Evolutionary conservation across 306 rosid genomes (phyloP).

Genomic region (Rubus parviflorus): DNA sequence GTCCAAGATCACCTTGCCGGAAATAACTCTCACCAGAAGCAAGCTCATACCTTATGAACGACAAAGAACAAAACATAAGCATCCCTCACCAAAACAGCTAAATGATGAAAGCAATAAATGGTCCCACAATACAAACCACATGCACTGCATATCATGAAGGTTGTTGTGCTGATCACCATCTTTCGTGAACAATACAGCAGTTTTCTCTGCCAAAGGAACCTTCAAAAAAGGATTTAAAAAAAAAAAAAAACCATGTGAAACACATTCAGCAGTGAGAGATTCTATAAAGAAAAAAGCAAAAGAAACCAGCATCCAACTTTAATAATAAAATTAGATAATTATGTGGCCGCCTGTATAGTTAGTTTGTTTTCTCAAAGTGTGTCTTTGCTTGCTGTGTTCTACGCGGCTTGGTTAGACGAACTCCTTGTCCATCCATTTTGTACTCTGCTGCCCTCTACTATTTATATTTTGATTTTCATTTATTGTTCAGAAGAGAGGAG

Average conservation of each 20-base stretch:
- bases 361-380: not conserved
- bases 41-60: constrained; percentile 80
- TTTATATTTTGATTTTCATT: not conserved
- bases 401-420: not conserved
- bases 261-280: constrained; percentile 26
- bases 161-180: constrained; percentile 98
- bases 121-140: constrained; percentile 67
- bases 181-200: constrained; percentile 96
- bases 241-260: constrained; percentile 8
- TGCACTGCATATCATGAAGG: constrained; percentile 99
- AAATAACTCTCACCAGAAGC: constrained; percentile 94
- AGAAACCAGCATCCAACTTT: not conserved
- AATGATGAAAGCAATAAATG: constrained; percentile 17
- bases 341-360: not conserved
- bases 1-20: constrained; percentile 93
- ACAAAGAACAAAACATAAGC: constrained; percentile 21
- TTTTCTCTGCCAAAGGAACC: constrained; percentile 95
- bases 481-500: not conserved
- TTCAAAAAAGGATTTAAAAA: constrained; percentile 28
- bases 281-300: constrained; percentile 15
- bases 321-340: not conserved
- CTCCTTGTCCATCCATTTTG: not conserved
- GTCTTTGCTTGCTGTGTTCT: not conserved
- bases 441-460: not conserved
- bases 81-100: constrained; percentile 19